phyloP scores from a whole-genome alignment of 2,329 filamentous ascomycete species.

The Lecanicillium sp. region DNA sequence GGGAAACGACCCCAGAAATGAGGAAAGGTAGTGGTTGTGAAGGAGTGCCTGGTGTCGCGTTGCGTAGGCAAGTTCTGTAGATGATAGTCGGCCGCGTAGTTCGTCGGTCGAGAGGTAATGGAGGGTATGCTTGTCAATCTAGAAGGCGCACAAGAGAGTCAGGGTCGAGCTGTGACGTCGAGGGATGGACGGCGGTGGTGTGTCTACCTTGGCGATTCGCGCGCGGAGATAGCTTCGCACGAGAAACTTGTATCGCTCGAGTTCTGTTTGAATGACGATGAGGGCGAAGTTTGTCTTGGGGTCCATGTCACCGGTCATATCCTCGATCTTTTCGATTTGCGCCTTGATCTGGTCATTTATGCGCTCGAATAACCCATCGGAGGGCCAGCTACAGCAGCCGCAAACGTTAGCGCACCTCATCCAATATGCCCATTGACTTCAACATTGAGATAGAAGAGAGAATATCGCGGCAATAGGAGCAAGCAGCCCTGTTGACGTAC shows the following conservation, averaged over 20 bases:
- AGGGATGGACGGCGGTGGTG: slow-evolving; percentile 6
- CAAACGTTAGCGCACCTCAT: neutral
- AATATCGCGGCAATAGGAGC: neutral
- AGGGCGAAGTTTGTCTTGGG: slow-evolving; percentile 87
- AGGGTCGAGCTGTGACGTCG: neutral
- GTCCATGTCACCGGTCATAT: slow-evolving; percentile 78
- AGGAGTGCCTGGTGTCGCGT: slow-evolving; percentile 79
- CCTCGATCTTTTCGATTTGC: slow-evolving; percentile 67
- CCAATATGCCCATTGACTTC: neutral
- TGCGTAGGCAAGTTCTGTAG: slow-evolving; percentile 74
- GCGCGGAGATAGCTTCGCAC: slow-evolving; percentile 76
- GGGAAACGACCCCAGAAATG: slow-evolving; percentile 81
- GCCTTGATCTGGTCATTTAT: slow-evolving; percentile 65
- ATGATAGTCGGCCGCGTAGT: slow-evolving; percentile 60
- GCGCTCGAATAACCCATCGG: slow-evolving; percentile 71
- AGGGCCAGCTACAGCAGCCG: slow-evolving; percentile 47
- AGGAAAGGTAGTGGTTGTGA: slow-evolving; percentile 75
- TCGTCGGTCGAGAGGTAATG: slow-evolving; percentile 59
- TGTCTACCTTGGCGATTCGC: slow-evolving; percentile 73
- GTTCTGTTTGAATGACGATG: slow-evolving; percentile 92
- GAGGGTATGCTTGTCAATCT: slow-evolving; percentile 73
- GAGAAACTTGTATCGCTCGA: slow-evolving; percentile 90
- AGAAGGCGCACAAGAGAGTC: neutral
- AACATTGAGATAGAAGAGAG: neutral
- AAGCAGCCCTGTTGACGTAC: slow-evolving; percentile 39